These are phyloP conservation scores for Triticum timopheevii DNA, from an alignment of 176 grass and related monocot genomes.

Conservation along the genomic window DNA sequence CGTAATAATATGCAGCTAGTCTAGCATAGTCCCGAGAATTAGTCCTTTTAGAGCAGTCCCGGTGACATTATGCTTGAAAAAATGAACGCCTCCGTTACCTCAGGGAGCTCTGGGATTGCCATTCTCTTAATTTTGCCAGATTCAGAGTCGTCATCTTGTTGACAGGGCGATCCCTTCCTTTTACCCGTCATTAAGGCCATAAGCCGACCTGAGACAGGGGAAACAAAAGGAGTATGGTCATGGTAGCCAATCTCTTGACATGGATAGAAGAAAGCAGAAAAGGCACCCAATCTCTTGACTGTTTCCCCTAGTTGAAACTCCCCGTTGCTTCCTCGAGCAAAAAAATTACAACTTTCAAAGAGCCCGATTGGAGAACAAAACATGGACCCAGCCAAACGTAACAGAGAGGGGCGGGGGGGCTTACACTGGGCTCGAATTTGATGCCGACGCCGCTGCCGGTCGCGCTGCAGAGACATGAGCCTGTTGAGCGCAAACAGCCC, in stretches of 20 bases:
- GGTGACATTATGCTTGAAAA: neutral
- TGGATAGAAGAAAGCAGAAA: neutral
- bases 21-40: neutral
- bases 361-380: neutral
- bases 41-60: neutral
- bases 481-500: neutral
- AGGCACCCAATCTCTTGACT: neutral
- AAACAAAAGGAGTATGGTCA: neutral
- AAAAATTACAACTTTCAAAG: neutral
- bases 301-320: neutral
- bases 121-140: neutral
- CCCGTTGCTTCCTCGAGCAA: neutral
- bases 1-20: neutral
- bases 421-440: neutral
- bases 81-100: neutral
- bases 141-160: neutral
- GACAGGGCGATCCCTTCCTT: neutral
- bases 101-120: neutral
- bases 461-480: neutral
- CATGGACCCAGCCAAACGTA: neutral
- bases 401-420: neutral
- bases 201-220: neutral
- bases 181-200: neutral
- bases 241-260: neutral
- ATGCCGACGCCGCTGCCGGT: neutral